Evolutionary conservation across 495 filamentous ascomycete species (phyloP), one percentile per base, ranked within the genome.

Genomic region (Penicillium pulvis): DNA sequence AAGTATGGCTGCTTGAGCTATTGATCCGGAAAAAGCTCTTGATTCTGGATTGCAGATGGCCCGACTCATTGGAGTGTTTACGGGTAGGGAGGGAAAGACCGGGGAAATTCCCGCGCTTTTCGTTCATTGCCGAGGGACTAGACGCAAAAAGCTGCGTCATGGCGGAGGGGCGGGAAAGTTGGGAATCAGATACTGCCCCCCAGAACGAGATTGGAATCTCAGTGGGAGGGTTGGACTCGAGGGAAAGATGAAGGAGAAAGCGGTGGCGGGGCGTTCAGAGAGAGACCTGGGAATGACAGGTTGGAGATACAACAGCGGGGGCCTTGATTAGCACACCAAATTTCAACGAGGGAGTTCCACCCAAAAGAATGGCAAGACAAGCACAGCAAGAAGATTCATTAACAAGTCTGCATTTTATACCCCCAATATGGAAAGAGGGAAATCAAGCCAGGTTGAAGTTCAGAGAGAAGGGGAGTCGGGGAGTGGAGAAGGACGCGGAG

Each of bases 11-110:
- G 61, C 79, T 75, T 39, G 81, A 79, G 65, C 80, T 90, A 73
- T 90, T 97, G 78, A 97, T 96, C 66, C 94, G 91, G 80, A 98
- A 98, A 80, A 98, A 98, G 71, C 93, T 96, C 83, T 89, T 95
- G 73, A 98, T 85, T 72, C 88, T 92, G 70, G 93, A 89, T 35
- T 88, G 91, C 65, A 96, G 85, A 65, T 94, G 90, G 72, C 73
- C 72, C 3, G 77, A 75, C 20, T 78, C 71, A 60, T 73, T 76
- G 41, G 79, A 71, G 55, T 81, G 80, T 65, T 82, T 82, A 63
- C 80, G 80, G 55, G 75, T 74, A 19, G 76, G 65, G 36, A 80
- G 62, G 50, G 76, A 76, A 19, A 80, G 71, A 62, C 75, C 65
- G 53, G 75, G 68, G 60, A 79, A 76, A 59, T 77, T 79, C 52